phyloP scores from a whole-genome alignment of 2,329 filamentous ascomycete species.

The Diaporthe ilicicola region DNA sequence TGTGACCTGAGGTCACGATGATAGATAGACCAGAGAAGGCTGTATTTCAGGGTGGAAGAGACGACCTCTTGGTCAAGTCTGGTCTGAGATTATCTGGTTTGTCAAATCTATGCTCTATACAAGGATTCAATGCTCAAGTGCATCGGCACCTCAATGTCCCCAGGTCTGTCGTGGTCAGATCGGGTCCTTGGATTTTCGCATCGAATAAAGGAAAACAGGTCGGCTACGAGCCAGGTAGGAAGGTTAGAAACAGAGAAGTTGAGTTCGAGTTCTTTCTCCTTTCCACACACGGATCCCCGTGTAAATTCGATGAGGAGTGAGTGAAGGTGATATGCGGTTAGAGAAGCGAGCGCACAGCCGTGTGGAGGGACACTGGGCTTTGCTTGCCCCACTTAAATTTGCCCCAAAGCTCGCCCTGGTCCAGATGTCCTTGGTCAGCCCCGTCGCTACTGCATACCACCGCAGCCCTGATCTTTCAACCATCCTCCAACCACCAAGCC shows the following conservation, averaged over 20 bases:
- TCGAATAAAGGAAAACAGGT: neutral
- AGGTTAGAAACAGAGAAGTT: neutral
- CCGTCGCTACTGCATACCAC: neutral
- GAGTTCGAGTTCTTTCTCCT: neutral
- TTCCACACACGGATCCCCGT: neutral
- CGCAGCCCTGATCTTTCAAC: neutral
- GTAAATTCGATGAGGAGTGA: neutral
- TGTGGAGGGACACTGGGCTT: constrained; percentile 19
- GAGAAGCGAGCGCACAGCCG: neutral
- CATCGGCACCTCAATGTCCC: too few species aligned
- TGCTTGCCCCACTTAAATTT: constrained; percentile 22
- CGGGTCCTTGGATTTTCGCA: neutral
- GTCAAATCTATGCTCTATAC: neutral
- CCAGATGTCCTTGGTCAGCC: constrained; percentile 6
- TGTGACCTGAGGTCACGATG: constrained; percentile 27
- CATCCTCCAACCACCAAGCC: neutral
- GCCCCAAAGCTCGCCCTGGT: neutral
- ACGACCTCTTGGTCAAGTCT: neutral
- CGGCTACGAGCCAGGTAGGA: neutral
- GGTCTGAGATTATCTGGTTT: neutral
- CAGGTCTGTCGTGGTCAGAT: neutral
- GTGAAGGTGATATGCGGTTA: neutral
- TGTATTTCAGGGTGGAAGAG: neutral
- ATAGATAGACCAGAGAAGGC: neutral
- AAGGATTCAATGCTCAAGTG: neutral